Conservation (phyloP, 129 eudicot genomes). For the Flaveria bidentis region DNA sequence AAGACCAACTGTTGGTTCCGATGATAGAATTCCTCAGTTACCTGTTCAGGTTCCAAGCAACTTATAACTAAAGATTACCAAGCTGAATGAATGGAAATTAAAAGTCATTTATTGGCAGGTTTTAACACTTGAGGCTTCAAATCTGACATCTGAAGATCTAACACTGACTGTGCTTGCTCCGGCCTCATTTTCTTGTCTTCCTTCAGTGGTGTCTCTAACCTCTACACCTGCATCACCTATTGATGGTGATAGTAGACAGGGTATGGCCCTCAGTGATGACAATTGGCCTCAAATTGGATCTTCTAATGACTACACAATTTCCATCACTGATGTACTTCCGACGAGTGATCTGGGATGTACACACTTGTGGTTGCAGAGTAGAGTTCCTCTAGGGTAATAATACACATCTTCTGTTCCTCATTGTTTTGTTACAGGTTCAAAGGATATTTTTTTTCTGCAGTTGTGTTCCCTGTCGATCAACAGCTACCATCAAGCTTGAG, state of each 20-base stretch:
- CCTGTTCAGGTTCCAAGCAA: slow-evolving; percentile 78
- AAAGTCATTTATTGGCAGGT: slow-evolving; percentile 51
- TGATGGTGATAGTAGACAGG: slow-evolving; percentile 36
- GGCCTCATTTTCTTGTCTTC: slow-evolving; percentile 69
- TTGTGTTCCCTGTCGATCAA: slow-evolving; percentile 82
- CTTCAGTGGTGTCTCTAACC: slow-evolving; percentile 74
- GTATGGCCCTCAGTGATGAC: slow-evolving; percentile 35
- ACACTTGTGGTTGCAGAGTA: slow-evolving; percentile 94
- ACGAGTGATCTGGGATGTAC: slow-evolving; percentile 79
- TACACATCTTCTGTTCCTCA: slow-evolving; percentile 12
- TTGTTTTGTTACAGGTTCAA: slow-evolving; percentile 11
- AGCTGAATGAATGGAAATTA: background rate
- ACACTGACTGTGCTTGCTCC: slow-evolving; percentile 95
- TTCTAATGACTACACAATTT: slow-evolving; percentile 41
- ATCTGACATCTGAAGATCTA: slow-evolving; percentile 82
- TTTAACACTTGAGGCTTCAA: slow-evolving; percentile 94
- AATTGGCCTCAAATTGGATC: slow-evolving; percentile 44
- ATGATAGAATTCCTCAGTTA: slow-evolving; percentile 64
- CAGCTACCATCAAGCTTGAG: slow-evolving; percentile 93
- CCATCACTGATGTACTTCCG: slow-evolving; percentile 73
- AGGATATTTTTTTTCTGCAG: slow-evolving; percentile 39
- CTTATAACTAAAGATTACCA: background rate
- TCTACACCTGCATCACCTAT: slow-evolving; percentile 64
- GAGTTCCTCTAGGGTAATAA: slow-evolving; percentile 93
- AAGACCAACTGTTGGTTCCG: slow-evolving; percentile 55